Evolutionary conservation across 2,329 filamentous ascomycete genomes (phyloP).

Genomic region (Hypoxylon sp.): DNA sequence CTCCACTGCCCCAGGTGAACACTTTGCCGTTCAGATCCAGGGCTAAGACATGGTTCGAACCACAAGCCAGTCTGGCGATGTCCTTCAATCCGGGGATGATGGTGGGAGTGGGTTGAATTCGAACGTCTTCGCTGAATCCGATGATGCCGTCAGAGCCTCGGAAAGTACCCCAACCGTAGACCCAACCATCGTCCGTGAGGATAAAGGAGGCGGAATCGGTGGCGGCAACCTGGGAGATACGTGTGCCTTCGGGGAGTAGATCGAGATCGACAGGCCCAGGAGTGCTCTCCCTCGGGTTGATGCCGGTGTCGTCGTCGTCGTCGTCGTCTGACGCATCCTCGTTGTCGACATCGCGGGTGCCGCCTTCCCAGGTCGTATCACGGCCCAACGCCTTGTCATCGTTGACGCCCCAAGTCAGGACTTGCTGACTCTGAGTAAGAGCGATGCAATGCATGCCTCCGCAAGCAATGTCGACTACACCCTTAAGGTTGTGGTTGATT

Average conservation of each 20-base stretch:
- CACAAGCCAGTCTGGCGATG: slow-evolving; percentile 71
- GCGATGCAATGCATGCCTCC: slow-evolving; percentile 79
- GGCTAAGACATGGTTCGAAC: slow-evolving; percentile 76
- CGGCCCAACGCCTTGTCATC: slow-evolving; percentile 79
- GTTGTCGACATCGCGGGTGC: slow-evolving; percentile 66
- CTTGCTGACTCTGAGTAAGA: slow-evolving; percentile 76
- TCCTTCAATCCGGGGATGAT: slow-evolving; percentile 70
- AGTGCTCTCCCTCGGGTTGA: slow-evolving; percentile 80
- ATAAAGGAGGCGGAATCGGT: slow-evolving; percentile 74
- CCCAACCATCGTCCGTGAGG: slow-evolving; percentile 71
- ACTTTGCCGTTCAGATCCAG: slow-evolving; percentile 78
- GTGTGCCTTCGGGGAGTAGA: slow-evolving; percentile 70
- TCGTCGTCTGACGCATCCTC: slow-evolving; percentile 62
- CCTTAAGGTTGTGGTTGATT: slow-evolving; percentile 70
- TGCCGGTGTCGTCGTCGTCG: slow-evolving; percentile 69
- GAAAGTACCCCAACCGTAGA: slow-evolving; percentile 79
- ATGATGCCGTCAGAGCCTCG: slow-evolving; percentile 70
- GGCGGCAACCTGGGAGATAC: slow-evolving; percentile 71
- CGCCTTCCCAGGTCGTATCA: slow-evolving; percentile 74
- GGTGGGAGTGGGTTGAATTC: slow-evolving; percentile 60
- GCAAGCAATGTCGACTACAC: slow-evolving; percentile 73
- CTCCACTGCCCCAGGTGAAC: slow-evolving; percentile 84
- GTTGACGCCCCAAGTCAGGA: slow-evolving; percentile 85
- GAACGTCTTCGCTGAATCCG: slow-evolving; percentile 68
- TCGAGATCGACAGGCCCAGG: slow-evolving; percentile 71